phyloP scores from a whole-genome alignment of 768 basidiomycete species.

The Udeniomyces megalosporus region DNA sequence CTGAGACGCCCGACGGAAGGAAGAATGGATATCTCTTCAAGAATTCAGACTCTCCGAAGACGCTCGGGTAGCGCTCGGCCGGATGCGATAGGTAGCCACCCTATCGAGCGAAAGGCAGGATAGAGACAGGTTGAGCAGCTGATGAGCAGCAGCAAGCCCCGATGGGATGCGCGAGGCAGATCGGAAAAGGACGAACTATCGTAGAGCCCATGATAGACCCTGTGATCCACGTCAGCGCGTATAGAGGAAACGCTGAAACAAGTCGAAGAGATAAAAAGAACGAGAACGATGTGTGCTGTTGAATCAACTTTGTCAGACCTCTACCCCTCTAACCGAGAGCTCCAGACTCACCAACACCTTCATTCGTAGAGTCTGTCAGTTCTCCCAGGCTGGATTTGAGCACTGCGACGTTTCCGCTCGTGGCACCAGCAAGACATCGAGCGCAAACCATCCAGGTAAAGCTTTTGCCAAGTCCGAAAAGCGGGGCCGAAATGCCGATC shows the following conservation, averaged over 20 bases:
- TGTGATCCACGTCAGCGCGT: background rate
- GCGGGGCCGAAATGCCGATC: background rate
- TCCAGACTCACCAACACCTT: slow-evolving; percentile 9
- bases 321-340: too few relatives aligned
- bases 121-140: too few relatives aligned
- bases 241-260: slow-evolving; percentile 6
- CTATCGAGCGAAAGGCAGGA: too few relatives aligned
- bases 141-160: too few relatives aligned
- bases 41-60: slow-evolving; percentile 1
- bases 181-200: too few relatives aligned
- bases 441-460: background rate
- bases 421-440: background rate
- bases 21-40: slow-evolving; percentile 3
- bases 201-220: slow-evolving; percentile 1
- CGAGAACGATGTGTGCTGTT: too few relatives aligned
- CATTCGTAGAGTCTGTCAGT: slow-evolving; percentile 8
- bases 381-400: slow-evolving; percentile 8
- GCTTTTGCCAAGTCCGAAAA: background rate
- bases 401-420: slow-evolving; percentile 5
- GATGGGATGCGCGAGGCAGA: too few relatives aligned
- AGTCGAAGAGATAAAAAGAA: too few relatives aligned
- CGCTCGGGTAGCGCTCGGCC: background rate
- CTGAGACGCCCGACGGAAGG: background rate
- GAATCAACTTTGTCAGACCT: too few relatives aligned
- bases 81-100: slow-evolving; percentile 8